Base-by-base conservation (phyloP, 176 grass and related monocot species). In the Zoysia pacifica region DNA sequence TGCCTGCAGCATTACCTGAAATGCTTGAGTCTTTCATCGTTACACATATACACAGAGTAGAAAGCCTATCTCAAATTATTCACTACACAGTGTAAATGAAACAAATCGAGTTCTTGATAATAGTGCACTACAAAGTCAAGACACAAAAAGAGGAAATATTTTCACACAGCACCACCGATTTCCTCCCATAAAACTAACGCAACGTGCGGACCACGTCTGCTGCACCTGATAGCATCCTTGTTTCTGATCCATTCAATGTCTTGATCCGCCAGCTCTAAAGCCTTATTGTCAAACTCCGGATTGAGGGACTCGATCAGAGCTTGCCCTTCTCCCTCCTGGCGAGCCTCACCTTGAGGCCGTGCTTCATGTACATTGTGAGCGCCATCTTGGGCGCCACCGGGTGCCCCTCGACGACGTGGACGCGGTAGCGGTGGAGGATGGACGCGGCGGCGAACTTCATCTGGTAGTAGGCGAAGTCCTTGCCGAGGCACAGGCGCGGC, bases 401-500 rank as follows among this genome's bases (percentile, higher is more conserved):
- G 65, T 97, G 94, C 5, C 82, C 84, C 3, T 86, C 80, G 36
- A 92, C 87, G 13, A 97, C 83, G 16, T 80, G 3, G 38, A 97
- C 83, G n/a, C 15, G 81, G 76, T 94, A 97, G 59, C 87, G 89
- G 74, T 7, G 82, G 55, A 97, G 87, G 70, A 97, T 88, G 81
- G 94, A 88, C 4, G 94, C 79, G 1, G 94, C 91, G 18, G 86
- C 90, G 42, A 94, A 94, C 78, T 97, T 97, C 94, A 97, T 97
- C 84, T 97, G 94, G 85, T 97, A 94, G 88, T 97, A 97, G 49
- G 94, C 94, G 52, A 94, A 97, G 77, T 97, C 94, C 86, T 94
- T 92, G 41, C 94, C 94, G 43, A 97, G 84, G 85, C 94, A 94
- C 7, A 97, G 91, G 16, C 94, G 90, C 0, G 91, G 94, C 0